Percentiles rank a stretch among this genome's conserved stretches.
Evolutionary conservation across 192 early-diverging fungal species (phyloP).

Genomic region (Coemansia sp.): DNA sequence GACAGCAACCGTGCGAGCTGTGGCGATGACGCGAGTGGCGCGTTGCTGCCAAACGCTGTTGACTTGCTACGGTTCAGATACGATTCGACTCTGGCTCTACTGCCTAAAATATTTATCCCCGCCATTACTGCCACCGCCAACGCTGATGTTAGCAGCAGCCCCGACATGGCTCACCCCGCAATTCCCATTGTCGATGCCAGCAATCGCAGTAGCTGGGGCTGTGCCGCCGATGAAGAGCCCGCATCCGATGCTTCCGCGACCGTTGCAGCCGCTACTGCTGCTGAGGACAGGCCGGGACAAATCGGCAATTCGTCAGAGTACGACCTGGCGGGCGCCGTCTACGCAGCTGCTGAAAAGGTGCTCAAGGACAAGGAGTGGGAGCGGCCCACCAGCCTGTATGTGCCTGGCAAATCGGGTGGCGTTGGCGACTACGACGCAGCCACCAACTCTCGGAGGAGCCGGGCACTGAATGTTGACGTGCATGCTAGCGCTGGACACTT

Average conservation of each 20-base stretch:
- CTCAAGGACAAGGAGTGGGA: slow-evolving; percentile 52
- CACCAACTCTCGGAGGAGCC: neutral
- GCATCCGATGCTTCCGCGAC: neutral
- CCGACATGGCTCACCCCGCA: neutral
- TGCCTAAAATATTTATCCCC: slow-evolving; percentile 43
- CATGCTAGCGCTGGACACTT: neutral
- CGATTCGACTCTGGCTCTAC: slow-evolving; percentile 24
- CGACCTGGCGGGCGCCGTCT: slow-evolving; percentile 41
- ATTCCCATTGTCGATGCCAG: neutral
- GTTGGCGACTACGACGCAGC: neutral
- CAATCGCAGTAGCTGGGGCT: neutral
- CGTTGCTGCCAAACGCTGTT: slow-evolving; percentile 38
- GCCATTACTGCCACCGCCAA: neutral
- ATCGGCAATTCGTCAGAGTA: slow-evolving; percentile 13
- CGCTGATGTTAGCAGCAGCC: neutral
- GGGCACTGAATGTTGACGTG: neutral
- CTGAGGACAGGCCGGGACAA: neutral
- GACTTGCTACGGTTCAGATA: slow-evolving; percentile 38
- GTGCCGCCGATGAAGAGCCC: neutral
- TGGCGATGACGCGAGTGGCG: slow-evolving; percentile 1
- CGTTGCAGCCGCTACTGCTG: neutral
- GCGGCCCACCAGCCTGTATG: slow-evolving; percentile 32
- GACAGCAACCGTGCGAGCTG: slow-evolving; percentile 11
- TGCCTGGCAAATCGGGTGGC: slow-evolving; percentile 8
- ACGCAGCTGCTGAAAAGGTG: slow-evolving; percentile 40